Evolutionary conservation across 768 basidiomycete genomes (phyloP), one percentile per base, ranked within the genome.

Genomic region (Hygrocybe punicea): DNA sequence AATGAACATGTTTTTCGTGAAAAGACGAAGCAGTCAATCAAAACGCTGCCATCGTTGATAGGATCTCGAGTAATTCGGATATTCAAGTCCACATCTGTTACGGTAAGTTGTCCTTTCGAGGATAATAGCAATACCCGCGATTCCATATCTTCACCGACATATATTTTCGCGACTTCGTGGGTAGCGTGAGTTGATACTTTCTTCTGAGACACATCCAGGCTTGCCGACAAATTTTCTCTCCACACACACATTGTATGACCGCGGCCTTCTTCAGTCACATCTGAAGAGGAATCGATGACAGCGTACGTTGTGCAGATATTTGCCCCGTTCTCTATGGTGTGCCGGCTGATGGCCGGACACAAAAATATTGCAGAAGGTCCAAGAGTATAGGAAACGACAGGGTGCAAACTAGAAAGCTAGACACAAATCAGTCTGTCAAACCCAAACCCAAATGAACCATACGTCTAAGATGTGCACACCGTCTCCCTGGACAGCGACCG

Each of bases 391-490:
- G 89, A 89, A 10, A 81, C 76, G 2, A 85, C 76, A 2, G 88
- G 79, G 60, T 89, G 87, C 3, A 87, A 73, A 40, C 81, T 81
- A 29, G 83, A 78, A 21, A 85, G 74, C 87, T 89, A 60, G 4
- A 8, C 19, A n/a, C 53, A 29, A 45, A 17, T 9, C 29, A 16
- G 47, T 51, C 3, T 51, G 36, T 50, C 21, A 55, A 47, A 35
- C 11, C 55, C 29, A 51, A 9, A 47, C 42, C 21, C n/a, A 14
- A 8, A 37, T 59, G 49, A 50, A 55, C 76, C 80, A 63, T 65
- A 91, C 89, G 67, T 91, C 86, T 57, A 88, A 69, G 45, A 92
- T 67, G 70, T 91, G 88, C 37, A 91, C 73, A 29, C 90, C 90
- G 55, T 92, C 88, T 60, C 79, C 81, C 58, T 90, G 87, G 11